Percentiles rank a stretch among this genome's conserved stretches.
Evolutionary conservation across 192 early-diverging fungal genomes (phyloP).

Genomic region (Glomus cerebriforme): DNA sequence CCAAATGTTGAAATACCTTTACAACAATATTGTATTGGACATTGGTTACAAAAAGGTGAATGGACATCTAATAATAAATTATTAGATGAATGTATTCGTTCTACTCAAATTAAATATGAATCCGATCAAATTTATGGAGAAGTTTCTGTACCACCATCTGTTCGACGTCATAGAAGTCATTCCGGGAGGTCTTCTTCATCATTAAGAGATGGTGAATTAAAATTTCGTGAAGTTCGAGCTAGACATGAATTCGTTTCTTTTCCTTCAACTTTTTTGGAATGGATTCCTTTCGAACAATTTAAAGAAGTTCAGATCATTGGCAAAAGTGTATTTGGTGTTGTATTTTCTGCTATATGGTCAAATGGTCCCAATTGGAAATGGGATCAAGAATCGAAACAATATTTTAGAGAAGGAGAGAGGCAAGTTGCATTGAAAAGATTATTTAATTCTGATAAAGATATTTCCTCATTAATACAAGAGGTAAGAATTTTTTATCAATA

Average conservation of each 20-base stretch:
- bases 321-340: not conserved
- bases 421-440: conserved; percentile 16
- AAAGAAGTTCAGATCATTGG: not conserved
- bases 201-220: not conserved
- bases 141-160: not conserved
- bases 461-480: not conserved
- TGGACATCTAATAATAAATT: not conserved
- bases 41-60: not conserved
- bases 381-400: conserved; percentile 2
- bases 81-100: not conserved
- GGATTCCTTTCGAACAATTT: conserved; percentile 23
- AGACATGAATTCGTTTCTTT: not conserved
- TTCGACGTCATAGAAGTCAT: not conserved
- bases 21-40: not conserved
- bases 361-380: conserved; percentile 18
- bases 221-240: not conserved
- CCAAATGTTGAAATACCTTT: not conserved
- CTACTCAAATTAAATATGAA: not conserved
- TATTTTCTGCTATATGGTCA: conserved; percentile 5
- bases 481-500: not conserved
- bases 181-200: not conserved
- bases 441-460: conserved; percentile 8
- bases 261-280: conserved; percentile 15
- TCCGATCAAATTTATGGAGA: not conserved
- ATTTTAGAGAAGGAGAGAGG: not conserved